Evolutionary conservation across 2,329 filamentous ascomycete genomes (phyloP).

Genomic region (Paecilomyces dactylethromorphus): DNA sequence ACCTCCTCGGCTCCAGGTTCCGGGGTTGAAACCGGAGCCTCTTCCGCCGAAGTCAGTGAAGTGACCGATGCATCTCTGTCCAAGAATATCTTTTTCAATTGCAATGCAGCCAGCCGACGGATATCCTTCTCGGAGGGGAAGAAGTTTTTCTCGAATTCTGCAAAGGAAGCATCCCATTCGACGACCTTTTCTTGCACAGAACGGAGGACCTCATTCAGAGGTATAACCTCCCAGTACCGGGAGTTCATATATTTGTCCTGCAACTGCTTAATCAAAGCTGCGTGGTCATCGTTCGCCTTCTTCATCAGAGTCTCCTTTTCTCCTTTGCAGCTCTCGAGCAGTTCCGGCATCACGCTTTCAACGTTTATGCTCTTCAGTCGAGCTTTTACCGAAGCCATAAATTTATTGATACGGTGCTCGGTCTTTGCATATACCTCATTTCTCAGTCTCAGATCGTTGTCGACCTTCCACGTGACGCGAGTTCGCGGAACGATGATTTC

Average conservation of each 20-base stretch:
- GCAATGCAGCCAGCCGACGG: slow-evolving; percentile 79
- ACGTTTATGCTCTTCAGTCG: slow-evolving; percentile 84
- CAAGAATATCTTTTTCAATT: slow-evolving; percentile 90
- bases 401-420: slow-evolving; percentile 75
- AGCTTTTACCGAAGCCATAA: slow-evolving; percentile 79
- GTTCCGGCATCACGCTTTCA: slow-evolving; percentile 83
- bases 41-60: slow-evolving; percentile 64
- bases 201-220: slow-evolving; percentile 80
- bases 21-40: slow-evolving; percentile 45
- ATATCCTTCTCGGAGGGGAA: slow-evolving; percentile 95
- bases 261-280: slow-evolving; percentile 64
- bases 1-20: slow-evolving; percentile 23
- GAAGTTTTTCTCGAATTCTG: slow-evolving; percentile 86
- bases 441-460: slow-evolving; percentile 84
- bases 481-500: slow-evolving; percentile 90
- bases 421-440: slow-evolving; percentile 82
- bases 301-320: slow-evolving; percentile 74
- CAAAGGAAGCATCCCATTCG: slow-evolving; percentile 87
- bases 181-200: slow-evolving; percentile 89
- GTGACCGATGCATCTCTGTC: slow-evolving; percentile 77
- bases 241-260: slow-evolving; percentile 89
- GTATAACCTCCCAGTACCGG: slow-evolving; percentile 94
- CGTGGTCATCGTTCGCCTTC: slow-evolving; percentile 78
- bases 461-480: slow-evolving; percentile 94
- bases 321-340: slow-evolving; percentile 70